Base-by-base conservation (phyloP, 73 alveolate species). In the Urostyla sp. region DNA sequence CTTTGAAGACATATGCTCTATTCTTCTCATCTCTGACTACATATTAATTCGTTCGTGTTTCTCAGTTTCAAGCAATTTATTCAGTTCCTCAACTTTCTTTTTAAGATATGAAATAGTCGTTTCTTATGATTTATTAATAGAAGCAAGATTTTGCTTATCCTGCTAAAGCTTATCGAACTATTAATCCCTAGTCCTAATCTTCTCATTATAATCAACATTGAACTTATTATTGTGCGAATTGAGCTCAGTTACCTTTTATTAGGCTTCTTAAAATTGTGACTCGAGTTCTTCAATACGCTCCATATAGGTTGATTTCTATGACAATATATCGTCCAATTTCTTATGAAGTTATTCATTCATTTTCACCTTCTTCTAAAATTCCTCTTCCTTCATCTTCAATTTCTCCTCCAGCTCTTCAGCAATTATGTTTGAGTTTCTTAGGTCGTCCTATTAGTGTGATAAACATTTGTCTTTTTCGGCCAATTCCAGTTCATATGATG, bases 11-110 rank as follows among this genome's bases (percentile, higher is more conserved):
- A 45, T 20, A 30, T 69, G 69, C 67, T 45, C 69, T 13, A 69
- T 69, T 46, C 72, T 69, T 48, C 83, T 44, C 30, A 69, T 45
- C 30, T 69, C 83, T 37, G 57, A 31, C 24, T 69, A 48, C 5
- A 49, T 20, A 5, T 2, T 20, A 20, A 69, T 15, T 48, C 55
- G 44, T 10, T 69, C 83, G 32, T 27, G 34, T 46, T 69, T 69
- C 30, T 69, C 83, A 31, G 7, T 7, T 40, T 69, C 83, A n/a
- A 69, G 20, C 34, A 37, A 34, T 24, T 69, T 69, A n/a, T 44
- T 35, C 3, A 69, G 7, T 59, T 69, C 83, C 15, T 69, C 83
- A 1, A 69, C 38, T 30, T 69, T 69, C 72, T 69, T 69, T 27
- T 69, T 69, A 28, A 69, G 49, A 35, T 69, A 69, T 10, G 83